Conservation (phyloP, 2,329 filamentous ascomycete genomes). For the Microsporum audouinii region DNA sequence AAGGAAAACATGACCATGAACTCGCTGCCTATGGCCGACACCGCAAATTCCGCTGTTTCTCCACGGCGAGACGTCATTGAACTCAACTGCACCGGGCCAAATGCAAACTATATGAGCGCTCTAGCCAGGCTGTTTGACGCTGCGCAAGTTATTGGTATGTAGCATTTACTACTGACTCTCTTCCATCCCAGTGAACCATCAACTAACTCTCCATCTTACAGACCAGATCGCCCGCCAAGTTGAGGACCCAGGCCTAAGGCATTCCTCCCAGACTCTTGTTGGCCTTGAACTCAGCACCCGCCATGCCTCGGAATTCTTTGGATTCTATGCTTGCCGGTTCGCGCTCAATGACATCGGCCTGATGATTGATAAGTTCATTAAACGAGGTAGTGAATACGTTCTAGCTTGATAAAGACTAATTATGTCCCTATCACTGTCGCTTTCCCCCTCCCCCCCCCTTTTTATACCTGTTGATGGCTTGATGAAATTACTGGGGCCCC, state of each 20-base stretch:
- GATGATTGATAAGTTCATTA: conserved; percentile 92
- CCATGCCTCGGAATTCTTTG: conserved; percentile 94
- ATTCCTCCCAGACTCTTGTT: conserved; percentile 87
- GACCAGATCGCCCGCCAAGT: conserved; percentile 95
- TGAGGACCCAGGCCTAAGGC: conserved; percentile 82
- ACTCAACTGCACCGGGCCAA: conserved; percentile 66
- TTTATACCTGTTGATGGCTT: not conserved
- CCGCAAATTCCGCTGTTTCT: conserved; percentile 48
- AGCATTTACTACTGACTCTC: not conserved
- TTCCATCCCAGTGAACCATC: conserved; percentile 1
- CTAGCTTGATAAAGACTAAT: conserved; percentile 33
- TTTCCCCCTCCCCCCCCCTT: not conserved
- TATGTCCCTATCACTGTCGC: not conserved
- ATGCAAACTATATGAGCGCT: conserved; percentile 82
- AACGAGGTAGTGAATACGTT: conserved; percentile 93
- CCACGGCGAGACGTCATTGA: conserved; percentile 59
- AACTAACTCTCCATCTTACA: conserved; percentile 27
- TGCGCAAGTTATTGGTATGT: conserved; percentile 78
- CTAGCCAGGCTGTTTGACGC: conserved; percentile 86
- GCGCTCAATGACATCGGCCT: conserved; percentile 73
- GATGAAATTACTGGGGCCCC: not conserved
- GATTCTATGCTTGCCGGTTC: conserved; percentile 91
- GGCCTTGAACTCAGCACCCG: conserved; percentile 86
- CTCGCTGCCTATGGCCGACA: conserved; percentile 63
- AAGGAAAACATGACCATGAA: conserved; percentile 57